Evolutionary conservation across 805 yeast species (phyloP).

Genomic region (Wickerhamomyces canadensis): DNA sequence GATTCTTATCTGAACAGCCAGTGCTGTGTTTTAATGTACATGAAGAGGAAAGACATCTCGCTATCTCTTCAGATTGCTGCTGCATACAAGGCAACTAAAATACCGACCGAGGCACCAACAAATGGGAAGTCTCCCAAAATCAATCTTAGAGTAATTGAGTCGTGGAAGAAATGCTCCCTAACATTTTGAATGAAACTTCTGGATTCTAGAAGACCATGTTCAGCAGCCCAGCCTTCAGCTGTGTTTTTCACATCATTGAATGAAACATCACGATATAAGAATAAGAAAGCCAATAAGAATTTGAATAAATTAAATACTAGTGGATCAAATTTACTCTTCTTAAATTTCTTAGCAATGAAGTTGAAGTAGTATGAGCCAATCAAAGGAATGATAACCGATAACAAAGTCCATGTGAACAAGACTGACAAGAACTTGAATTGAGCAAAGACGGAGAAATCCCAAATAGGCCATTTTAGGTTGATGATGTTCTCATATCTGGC

Average conservation of each 20-base stretch:
- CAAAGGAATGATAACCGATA: slow-evolving; percentile 19
- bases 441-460: slow-evolving; percentile 16
- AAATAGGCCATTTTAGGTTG: slow-evolving; percentile 10
- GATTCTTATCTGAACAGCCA: too few species aligned
- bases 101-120: slow-evolving; percentile 23
- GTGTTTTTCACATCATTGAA: slow-evolving; percentile 24
- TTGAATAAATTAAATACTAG: slow-evolving; percentile 46
- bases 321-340: slow-evolving; percentile 45
- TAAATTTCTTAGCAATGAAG: slow-evolving; percentile 22
- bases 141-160: slow-evolving; percentile 21
- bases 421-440: slow-evolving; percentile 16
- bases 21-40: too few species aligned
- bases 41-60: too few species aligned
- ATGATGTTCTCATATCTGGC: slow-evolving; percentile 15
- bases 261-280: slow-evolving; percentile 23
- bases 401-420: slow-evolving; percentile 20
- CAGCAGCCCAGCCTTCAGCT: slow-evolving; percentile 25
- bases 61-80: slow-evolving; percentile 25
- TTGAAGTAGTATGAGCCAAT: slow-evolving; percentile 26
- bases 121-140: slow-evolving; percentile 31
- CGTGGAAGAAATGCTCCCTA: slow-evolving; percentile 20
- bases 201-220: slow-evolving; percentile 18
- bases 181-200: slow-evolving; percentile 12
- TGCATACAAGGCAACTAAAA: slow-evolving; percentile 32
- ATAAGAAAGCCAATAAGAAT: slow-evolving; percentile 35